Conservation (phyloP, 2,329 filamentous ascomycete species). For the Apiospora aurea region DNA sequence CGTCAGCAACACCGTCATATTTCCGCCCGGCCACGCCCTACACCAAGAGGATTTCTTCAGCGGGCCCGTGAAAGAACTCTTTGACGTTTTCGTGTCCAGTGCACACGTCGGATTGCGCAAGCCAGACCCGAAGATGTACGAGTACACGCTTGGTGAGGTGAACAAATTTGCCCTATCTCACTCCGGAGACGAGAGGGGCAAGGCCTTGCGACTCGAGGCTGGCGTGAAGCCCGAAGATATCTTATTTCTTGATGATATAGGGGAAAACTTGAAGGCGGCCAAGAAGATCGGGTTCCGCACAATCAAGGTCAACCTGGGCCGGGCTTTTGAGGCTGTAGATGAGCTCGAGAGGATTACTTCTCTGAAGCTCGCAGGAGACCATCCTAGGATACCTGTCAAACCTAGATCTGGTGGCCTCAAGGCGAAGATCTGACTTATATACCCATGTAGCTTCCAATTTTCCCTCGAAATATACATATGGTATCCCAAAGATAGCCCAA, state of each 20-base stretch:
- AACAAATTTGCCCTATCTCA: slow-evolving; percentile 67
- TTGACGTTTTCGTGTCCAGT: slow-evolving; percentile 88
- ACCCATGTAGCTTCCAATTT: neutral
- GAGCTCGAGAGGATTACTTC: slow-evolving; percentile 81
- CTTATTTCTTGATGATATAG: slow-evolving; percentile 92
- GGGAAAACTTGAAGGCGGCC: slow-evolving; percentile 86
- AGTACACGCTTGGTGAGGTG: slow-evolving; percentile 72
- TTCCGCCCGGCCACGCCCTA: slow-evolving; percentile 76
- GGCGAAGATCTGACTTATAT: slow-evolving; percentile 51
- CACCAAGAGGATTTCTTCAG: slow-evolving; percentile 59
- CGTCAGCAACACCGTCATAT: slow-evolving; percentile 88
- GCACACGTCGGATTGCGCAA: slow-evolving; percentile 90
- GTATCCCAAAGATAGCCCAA: neutral
- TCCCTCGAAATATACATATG: neutral
- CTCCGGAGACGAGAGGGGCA: slow-evolving; percentile 47
- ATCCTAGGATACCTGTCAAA: slow-evolving; percentile 57
- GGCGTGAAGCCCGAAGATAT: slow-evolving; percentile 71
- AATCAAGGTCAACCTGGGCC: slow-evolving; percentile 83
- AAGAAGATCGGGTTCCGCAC: slow-evolving; percentile 79
- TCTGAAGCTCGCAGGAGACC: slow-evolving; percentile 63
- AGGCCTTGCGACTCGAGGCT: slow-evolving; percentile 52
- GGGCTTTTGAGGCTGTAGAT: slow-evolving; percentile 80
- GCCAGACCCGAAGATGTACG: slow-evolving; percentile 83
- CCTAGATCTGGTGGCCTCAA: slow-evolving; percentile 44
- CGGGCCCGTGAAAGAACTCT: slow-evolving; percentile 69